Evolutionary conservation across 2,329 filamentous ascomycete genomes (phyloP).

Genomic region (Chaetomiaceae sp.): DNA sequence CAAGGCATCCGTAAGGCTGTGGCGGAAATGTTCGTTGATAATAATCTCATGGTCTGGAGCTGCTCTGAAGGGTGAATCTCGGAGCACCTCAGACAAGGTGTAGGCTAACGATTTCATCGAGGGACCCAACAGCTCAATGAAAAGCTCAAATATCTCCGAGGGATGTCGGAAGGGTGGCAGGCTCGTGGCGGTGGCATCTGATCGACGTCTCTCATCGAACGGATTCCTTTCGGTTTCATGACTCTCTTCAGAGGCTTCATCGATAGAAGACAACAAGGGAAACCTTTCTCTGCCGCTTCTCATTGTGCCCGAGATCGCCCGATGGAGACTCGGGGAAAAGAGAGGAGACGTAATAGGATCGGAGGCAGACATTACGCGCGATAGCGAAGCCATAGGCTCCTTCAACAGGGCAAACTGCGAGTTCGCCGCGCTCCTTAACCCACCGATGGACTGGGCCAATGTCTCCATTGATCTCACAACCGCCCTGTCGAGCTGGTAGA

Average conservation of each 20-base stretch:
- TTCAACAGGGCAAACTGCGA: conserved; percentile 83
- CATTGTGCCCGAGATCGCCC: conserved; percentile 31
- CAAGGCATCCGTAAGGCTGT: conserved; percentile 76
- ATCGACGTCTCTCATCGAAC: conserved; percentile 7
- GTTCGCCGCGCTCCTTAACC: conserved; percentile 79
- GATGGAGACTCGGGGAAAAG: conserved; percentile 31
- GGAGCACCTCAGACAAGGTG: conserved; percentile 82
- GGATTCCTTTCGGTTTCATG: conserved; percentile 40
- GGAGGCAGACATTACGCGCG: conserved; percentile 29
- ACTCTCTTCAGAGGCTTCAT: conserved; percentile 58
- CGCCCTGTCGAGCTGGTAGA: conserved; percentile 73
- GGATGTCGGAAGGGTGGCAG: conserved; percentile 52
- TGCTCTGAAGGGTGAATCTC: conserved; percentile 76
- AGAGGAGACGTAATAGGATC: conserved; percentile 28
- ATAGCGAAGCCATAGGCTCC: conserved; percentile 45
- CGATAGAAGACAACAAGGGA: conserved; percentile 54
- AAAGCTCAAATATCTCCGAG: conserved; percentile 84
- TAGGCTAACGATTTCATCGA: conserved; percentile 96
- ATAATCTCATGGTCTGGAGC: conserved; percentile 64
- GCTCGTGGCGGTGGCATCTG: conserved; percentile 23
- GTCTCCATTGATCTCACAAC: conserved; percentile 81
- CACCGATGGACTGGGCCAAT: conserved; percentile 83
- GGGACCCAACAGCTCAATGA: conserved; percentile 82
- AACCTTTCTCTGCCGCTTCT: conserved; percentile 44
- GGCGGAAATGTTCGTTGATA: conserved; percentile 74